Evolutionary conservation across 805 yeast species (phyloP), one percentile per base, ranked within the genome.

Genomic region (Candida qinlingensis): DNA sequence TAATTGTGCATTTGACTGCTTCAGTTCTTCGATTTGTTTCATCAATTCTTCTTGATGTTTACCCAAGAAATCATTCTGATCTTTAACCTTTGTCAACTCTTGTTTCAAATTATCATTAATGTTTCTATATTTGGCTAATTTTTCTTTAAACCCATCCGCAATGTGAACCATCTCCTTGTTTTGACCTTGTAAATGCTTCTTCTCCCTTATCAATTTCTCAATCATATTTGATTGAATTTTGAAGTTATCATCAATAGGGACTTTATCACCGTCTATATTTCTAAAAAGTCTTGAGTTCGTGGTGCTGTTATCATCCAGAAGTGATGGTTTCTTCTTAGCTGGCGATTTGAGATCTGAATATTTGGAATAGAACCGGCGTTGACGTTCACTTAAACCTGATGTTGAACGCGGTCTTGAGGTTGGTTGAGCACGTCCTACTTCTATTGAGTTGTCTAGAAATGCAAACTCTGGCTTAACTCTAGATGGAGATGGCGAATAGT

Each of bases 201-300:
- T 65, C 37, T 71, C 69, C 31, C 61, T 61, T 25, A 67, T 60
- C 33, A 70, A 56, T 46, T 65, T 66, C 47, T 71, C 75, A 19
- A 69, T 58, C 64, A 68, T 66, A 43, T 66, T 62, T 4, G 71
- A 60, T 42, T 63, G 67, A 37, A 65, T 57, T 46, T 63, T 64
- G 45, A 67, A 65, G 41, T 66, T 70, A 34, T 66, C 71, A 25
- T 54, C 57, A 2, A 57, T 42, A 2, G 59, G 63, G 2, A 59
- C 54, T 6, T 50, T 48, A 3, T 45, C 39, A 9, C 36, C 19
- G n/a, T 31, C 37, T 4, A 59, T 38, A 27, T 51, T 51, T 35
- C 51, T 58, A 45, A 60, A 59, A 12, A 59, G 49, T 27, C 62
- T 54, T 13, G 58, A 51, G 8, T 47, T 42, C 7, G 57, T 41